phyloP scores from a whole-genome alignment of 106 monocot species.

The Agapanthus africanus region DNA sequence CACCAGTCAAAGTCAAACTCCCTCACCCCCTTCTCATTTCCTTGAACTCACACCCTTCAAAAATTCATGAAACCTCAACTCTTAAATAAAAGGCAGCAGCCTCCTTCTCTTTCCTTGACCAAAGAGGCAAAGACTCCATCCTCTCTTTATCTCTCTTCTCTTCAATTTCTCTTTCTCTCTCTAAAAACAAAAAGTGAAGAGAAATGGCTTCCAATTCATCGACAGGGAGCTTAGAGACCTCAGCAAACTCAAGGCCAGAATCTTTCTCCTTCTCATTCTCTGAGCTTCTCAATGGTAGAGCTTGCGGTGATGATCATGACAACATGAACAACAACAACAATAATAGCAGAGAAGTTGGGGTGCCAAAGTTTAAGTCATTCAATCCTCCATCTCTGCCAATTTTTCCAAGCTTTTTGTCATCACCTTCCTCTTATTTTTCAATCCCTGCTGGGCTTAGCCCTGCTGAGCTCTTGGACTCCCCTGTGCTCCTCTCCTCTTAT shows the following conservation, averaged over 20 bases:
- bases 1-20: too few relatives aligned
- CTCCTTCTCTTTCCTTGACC: constrained; percentile 3
- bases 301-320: neutral
- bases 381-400: constrained; percentile 64
- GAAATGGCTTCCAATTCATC: constrained; percentile 54
- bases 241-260: constrained; percentile 19
- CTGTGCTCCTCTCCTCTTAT: constrained; percentile 56
- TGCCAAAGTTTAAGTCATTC: constrained; percentile 70
- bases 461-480: constrained; percentile 76
- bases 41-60: neutral
- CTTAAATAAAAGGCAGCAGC: neutral
- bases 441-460: constrained; percentile 72
- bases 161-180: too few relatives aligned
- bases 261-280: constrained; percentile 38
- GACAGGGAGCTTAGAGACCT: constrained; percentile 36
- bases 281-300: constrained; percentile 32
- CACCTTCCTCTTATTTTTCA: constrained; percentile 69
- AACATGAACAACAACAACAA: neutral
- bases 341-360: constrained; percentile 10
- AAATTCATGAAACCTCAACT: too few relatives aligned
- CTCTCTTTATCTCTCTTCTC: neutral
- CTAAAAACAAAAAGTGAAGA: too few relatives aligned
- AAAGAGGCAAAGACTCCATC: neutral
- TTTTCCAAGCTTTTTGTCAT: constrained; percentile 38
- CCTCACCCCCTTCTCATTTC: neutral